Percentiles rank a stretch among this genome's conserved stretches.
phyloP scores from a whole-genome alignment of 257 asterid species.

The Nyctanthes arbortristis region DNA sequence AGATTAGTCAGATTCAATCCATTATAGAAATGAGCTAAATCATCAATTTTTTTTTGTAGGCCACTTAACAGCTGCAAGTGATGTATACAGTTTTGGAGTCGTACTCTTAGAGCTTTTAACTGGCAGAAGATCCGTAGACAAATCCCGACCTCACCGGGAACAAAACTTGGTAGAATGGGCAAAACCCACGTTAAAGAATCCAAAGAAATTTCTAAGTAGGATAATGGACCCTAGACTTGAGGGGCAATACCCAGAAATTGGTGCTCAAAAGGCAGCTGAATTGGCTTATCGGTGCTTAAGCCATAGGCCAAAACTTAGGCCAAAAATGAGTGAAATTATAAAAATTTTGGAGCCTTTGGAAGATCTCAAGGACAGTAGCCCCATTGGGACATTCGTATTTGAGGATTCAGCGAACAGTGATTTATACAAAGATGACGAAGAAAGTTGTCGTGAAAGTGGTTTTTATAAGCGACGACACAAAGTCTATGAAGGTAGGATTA shows the following conservation, averaged over 20 bases:
- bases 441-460: slow-evolving; percentile 17
- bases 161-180: slow-evolving; percentile 31
- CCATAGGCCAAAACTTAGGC: slow-evolving; percentile 35
- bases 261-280: slow-evolving; percentile 34
- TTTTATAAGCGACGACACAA: slow-evolving; percentile 39
- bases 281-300: slow-evolving; percentile 42
- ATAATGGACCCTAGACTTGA: slow-evolving; percentile 30
- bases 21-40: background rate
- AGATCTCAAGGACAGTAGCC: slow-evolving; percentile 23
- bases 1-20: too few species aligned
- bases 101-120: slow-evolving; percentile 28
- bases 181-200: slow-evolving; percentile 22
- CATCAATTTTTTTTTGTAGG: slow-evolving; percentile 14
- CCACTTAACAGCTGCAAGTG: slow-evolving; percentile 29
- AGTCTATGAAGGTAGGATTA: slow-evolving; percentile 32
- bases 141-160: slow-evolving; percentile 25
- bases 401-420: slow-evolving; percentile 35
- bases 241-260: slow-evolving; percentile 33
- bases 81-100: slow-evolving; percentile 32
- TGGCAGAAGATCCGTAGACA: slow-evolving; percentile 25
- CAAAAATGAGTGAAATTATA: slow-evolving; percentile 32
- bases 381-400: slow-evolving; percentile 26
- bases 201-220: slow-evolving; percentile 13
- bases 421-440: slow-evolving; percentile 27
- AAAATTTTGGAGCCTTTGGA: slow-evolving; percentile 32